A percentile compares a stretch with the other conserved stretches of the same genome.
Conservation (phyloP, 345 rosid species). For the Cardamine resedifolia region DNA sequence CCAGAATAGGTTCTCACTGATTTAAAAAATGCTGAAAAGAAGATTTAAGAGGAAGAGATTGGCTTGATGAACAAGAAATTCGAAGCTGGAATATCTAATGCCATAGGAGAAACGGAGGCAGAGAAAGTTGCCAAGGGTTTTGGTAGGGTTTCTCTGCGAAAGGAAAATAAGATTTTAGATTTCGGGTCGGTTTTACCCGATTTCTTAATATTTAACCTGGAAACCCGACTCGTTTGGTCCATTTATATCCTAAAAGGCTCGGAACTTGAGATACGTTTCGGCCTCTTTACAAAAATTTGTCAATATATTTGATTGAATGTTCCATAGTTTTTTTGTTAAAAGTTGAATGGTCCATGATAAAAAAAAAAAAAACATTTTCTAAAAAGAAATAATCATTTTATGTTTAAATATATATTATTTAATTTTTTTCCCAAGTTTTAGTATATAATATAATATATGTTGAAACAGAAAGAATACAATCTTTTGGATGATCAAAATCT, state of each 20-base stretch:
- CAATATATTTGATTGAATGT: too few relatives aligned
- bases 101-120: conserved; percentile 28
- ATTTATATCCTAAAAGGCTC: not conserved
- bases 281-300: not conserved
- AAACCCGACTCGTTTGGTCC: not conserved
- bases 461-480: not conserved
- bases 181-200: conserved; percentile 34
- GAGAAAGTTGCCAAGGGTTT: conserved; percentile 40
- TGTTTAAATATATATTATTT: too few relatives aligned
- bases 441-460: too few relatives aligned
- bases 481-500: not conserved
- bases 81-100: not conserved
- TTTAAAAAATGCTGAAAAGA: not conserved
- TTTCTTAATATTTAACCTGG: conserved; percentile 8
- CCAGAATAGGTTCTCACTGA: not conserved
- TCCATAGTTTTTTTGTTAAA: too few relatives aligned
- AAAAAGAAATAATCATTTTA: too few relatives aligned
- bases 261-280: not conserved
- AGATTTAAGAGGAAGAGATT: conserved; percentile 11
- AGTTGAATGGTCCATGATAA: too few relatives aligned
- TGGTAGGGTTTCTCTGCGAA: conserved; percentile 47
- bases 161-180: not conserved
- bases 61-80: conserved; percentile 43
- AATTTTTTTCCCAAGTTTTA: too few relatives aligned
- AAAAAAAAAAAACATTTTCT: too few relatives aligned